A percentile compares a stretch with the other conserved stretches of the same genome.
phyloP scores from a whole-genome alignment of 345 rosid genomes.

The Geranium brycei region DNA sequence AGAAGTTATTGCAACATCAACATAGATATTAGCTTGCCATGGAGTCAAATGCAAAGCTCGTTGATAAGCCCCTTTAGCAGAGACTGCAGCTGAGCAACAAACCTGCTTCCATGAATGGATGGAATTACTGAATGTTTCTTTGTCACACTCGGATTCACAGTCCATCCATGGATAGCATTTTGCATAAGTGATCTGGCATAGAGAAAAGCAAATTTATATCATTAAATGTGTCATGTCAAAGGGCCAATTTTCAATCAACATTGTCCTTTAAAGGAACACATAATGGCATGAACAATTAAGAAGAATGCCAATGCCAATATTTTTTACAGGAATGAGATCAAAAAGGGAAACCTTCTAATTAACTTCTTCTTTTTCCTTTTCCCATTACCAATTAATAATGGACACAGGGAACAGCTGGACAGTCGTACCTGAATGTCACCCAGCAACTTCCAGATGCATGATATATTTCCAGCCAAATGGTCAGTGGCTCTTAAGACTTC shows the following conservation, averaged over 20 bases:
- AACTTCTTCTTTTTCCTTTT: too few relatives aligned
- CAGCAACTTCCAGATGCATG: conserved; percentile 74
- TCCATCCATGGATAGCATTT: conserved; percentile 70
- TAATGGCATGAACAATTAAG: background rate
- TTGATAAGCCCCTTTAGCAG: conserved; percentile 69
- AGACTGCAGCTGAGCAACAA: conserved; percentile 40
- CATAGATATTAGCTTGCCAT: conserved; percentile 78
- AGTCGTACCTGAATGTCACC: conserved; percentile 70
- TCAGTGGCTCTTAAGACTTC: conserved; percentile 39
- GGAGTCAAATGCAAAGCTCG: conserved; percentile 72
- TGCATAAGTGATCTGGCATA: conserved; percentile 53
- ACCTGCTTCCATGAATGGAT: conserved; percentile 59
- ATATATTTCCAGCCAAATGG: conserved; percentile 46
- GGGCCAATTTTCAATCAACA: background rate
- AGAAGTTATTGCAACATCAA: conserved; percentile 58
- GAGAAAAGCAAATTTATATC: conserved; percentile 13
- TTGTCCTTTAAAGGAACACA: background rate
- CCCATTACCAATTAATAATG: background rate
- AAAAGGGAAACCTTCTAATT: too few relatives aligned
- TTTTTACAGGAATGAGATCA: too few relatives aligned
- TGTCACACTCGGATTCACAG: conserved; percentile 26
- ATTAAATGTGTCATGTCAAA: conserved; percentile 1
- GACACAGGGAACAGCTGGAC: background rate
- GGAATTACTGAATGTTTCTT: conserved; percentile 34
- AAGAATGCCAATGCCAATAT: too few relatives aligned